Conservation (phyloP, 148 eudicot genomes). For the Arctostaphylos glauca region DNA sequence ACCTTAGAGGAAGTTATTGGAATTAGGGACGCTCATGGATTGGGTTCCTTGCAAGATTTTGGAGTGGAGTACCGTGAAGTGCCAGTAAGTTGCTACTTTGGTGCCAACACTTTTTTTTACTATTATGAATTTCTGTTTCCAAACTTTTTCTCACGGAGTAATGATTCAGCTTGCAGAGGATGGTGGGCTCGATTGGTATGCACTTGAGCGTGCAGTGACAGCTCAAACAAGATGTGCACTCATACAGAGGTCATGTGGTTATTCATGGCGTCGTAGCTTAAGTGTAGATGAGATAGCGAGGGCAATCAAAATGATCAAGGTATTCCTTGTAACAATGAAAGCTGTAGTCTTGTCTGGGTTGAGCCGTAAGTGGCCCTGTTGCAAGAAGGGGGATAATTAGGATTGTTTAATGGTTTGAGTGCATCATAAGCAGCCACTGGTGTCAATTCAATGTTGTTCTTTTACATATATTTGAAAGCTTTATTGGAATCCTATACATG, state of each 20-base stretch:
- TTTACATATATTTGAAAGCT: not conserved
- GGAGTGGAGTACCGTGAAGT: slow-evolving; percentile 81
- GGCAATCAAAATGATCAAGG: slow-evolving; percentile 86
- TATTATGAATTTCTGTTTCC: not conserved
- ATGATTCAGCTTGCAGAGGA: slow-evolving; percentile 68
- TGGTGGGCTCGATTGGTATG: slow-evolving; percentile 88
- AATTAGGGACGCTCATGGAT: slow-evolving; percentile 68
- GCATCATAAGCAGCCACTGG: not conserved
- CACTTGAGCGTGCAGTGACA: slow-evolving; percentile 56
- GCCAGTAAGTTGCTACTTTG: slow-evolving; percentile 45
- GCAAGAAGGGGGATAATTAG: not conserved
- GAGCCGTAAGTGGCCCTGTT: not conserved
- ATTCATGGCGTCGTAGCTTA: slow-evolving; percentile 92
- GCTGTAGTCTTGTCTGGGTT: not conserved
- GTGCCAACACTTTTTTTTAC: not conserved
- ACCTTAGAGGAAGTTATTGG: slow-evolving; percentile 98
- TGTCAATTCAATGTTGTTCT: not conserved
- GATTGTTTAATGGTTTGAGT: not conserved
- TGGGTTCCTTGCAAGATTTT: slow-evolving; percentile 88
- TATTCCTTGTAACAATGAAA: slow-evolving; percentile 15
- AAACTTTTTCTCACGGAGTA: not conserved
- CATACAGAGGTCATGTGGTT: slow-evolving; percentile 96
- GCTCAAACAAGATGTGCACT: slow-evolving; percentile 89
- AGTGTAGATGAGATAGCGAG: slow-evolving; percentile 84
- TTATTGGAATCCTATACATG: not conserved